These are phyloP conservation scores for Heliosperma pusillum DNA, from an alignment of 148 eudicot species.

Conservation along the genomic window DNA sequence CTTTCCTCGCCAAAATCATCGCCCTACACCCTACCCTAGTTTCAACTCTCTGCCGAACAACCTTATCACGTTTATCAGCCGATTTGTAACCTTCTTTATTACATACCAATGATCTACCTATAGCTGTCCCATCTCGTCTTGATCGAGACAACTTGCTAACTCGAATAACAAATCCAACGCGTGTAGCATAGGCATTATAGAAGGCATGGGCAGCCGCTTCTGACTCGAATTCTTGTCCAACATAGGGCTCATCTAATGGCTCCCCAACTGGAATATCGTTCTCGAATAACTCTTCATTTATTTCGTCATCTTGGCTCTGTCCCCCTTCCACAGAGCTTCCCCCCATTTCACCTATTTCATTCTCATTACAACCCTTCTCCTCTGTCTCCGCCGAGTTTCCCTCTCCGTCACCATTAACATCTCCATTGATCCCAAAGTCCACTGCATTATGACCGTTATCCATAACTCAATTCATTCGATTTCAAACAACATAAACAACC, in stretches of 20 bases:
- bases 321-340: conserved; percentile 69
- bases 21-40: conserved; percentile 98
- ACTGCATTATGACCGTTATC: conserved; percentile 38
- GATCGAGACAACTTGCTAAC: conserved; percentile 96
- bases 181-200: conserved; percentile 77
- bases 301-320: conserved; percentile 46
- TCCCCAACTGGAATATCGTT: conserved; percentile 41
- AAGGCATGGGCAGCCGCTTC: conserved; percentile 95
- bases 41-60: conserved; percentile 81
- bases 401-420: conserved; percentile 61
- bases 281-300: conserved; percentile 47
- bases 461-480: background rate
- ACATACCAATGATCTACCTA: conserved; percentile 91
- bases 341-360: conserved; percentile 53
- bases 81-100: conserved; percentile 88
- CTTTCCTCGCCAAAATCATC: conserved; percentile 85
- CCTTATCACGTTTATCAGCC: conserved; percentile 85
- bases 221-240: conserved; percentile 88
- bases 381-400: conserved; percentile 61
- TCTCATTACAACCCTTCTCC: conserved; percentile 49
- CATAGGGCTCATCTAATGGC: conserved; percentile 67
- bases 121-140: conserved; percentile 90
- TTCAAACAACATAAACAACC: background rate
- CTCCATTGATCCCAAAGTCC: conserved; percentile 71
- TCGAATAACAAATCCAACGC: conserved; percentile 79